Base-by-base conservation (phyloP, 2,329 filamentous ascomycete genomes). In the Phialemonium atrogriseum region DNA sequence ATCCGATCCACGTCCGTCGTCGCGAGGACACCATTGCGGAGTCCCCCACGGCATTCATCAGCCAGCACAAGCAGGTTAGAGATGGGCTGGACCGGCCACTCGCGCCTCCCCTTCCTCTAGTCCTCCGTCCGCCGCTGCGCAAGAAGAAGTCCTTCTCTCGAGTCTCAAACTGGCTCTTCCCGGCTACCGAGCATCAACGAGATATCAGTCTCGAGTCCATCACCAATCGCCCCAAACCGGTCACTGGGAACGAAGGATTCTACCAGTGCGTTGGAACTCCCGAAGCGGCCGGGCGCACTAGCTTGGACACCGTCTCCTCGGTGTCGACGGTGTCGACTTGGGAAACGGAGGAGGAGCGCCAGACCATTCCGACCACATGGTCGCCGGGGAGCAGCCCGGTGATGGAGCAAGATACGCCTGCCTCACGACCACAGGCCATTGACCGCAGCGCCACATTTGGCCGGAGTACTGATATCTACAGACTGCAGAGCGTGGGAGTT, bases 111-210 rank as follows among this genome's bases (percentile, higher is more conserved):
- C 55, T 77, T 5, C 73, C 73, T 0, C 60, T 77, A 15, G 66
- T 74, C 11, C 60, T 76, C 34, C 67, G 69, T n/a, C 73, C 73
- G 7, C 71, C 72, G 2, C 49, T 79, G 39, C 61, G 75, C 36
- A 79, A 79, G 60, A 80, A 78, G 61, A 80, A 79, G 47, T 77
- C 74, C 0, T 79, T 80, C 47, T 74, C 73, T 8, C 63, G 66
- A 11, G 70, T 79, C 7, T 77, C 74, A 3, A 66, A 52, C 42
- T 79, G 74, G 73, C 58, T 79, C 16, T 73, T 70, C 42, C 60
- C 67, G 26, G 46, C 33, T 27, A 44, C 56, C 21, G 44, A 52
- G 27, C 49, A 59, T 35, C 51, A 54, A 19, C 53, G 52, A 12
- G 58, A 62, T 30, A 50, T 62, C 30, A 64, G 60, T 35, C 45